Percentiles rank a stretch among this genome's conserved stretches.
These are phyloP conservation scores for Coemansia sp. DNA, from an alignment of 192 early-diverging fungal genomes.

Conservation along the genomic window DNA sequence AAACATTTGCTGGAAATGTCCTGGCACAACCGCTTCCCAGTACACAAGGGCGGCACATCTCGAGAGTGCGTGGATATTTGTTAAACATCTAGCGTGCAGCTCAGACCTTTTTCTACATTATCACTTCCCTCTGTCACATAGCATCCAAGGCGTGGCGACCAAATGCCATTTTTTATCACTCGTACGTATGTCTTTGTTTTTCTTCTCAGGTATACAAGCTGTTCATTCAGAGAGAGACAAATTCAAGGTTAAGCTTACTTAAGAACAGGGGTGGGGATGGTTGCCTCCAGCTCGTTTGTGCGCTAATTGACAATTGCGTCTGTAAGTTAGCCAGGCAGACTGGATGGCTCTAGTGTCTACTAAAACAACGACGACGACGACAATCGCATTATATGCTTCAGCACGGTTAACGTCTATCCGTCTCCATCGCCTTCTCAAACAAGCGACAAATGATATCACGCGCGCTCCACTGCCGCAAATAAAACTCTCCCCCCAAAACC, in stretches of 20 bases:
- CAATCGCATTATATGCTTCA: no score
- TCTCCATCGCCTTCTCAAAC: neutral
- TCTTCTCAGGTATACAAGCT: neutral
- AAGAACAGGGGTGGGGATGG: no score
- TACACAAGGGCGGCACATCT: neutral
- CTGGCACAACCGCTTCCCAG: neutral
- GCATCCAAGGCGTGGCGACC: neutral
- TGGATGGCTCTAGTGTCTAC: no score
- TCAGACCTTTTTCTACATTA: neutral
- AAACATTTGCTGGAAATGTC: neutral
- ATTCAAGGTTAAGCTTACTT: no score
- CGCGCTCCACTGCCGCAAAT: neutral
- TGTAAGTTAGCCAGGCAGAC: no score
- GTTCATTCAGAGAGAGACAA: no score
- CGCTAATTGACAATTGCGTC: no score
- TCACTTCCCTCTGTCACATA: neutral
- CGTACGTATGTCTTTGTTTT: neutral
- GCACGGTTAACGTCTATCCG: no score
- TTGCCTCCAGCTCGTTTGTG: no score
- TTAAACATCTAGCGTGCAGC: neutral
- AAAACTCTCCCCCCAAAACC: no score
- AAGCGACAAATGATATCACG: neutral
- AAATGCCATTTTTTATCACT: no score
- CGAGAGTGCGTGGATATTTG: conserved; percentile 1
- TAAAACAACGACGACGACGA: no score